phyloP scores from a whole-genome alignment of 2,329 filamentous ascomycete species.

The Colletotrichum sp. region DNA sequence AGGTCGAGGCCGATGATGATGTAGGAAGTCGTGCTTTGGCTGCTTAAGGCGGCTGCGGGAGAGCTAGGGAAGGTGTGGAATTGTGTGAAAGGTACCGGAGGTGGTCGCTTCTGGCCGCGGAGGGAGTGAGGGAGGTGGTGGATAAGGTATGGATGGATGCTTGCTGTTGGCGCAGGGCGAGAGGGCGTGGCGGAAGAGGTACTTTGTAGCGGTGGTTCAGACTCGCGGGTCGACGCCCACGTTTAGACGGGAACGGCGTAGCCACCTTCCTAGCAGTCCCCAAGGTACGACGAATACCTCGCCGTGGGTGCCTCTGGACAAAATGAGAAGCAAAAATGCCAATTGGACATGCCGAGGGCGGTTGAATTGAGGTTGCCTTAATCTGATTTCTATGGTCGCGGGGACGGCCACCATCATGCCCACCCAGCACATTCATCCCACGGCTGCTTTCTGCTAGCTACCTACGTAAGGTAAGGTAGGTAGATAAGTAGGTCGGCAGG shows the following conservation, averaged over 20 bases:
- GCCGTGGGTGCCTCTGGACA: neutral
- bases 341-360: neutral
- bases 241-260: slow-evolving; percentile 21
- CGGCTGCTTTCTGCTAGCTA: neutral
- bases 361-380: neutral
- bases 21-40: neutral
- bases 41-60: neutral
- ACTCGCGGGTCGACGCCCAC: slow-evolving; percentile 7
- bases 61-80: neutral
- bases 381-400: neutral
- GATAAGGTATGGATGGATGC: neutral
- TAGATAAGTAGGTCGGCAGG: neutral
- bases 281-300: neutral
- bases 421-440: neutral
- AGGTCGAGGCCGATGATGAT: slow-evolving; percentile 17
- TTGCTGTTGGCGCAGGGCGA: neutral
- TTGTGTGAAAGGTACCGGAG: neutral
- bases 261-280: neutral
- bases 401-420: neutral
- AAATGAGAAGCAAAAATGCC: neutral
- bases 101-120: slow-evolving; percentile 11
- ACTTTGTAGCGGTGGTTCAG: slow-evolving; percentile 1
- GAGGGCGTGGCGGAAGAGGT: neutral
- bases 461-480: neutral
- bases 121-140: neutral